Percentiles rank a stretch among this genome's conserved stretches.
Evolutionary conservation across 108 stramenopile species (phyloP).

Genomic region (Asterionellopsis glacialis): DNA sequence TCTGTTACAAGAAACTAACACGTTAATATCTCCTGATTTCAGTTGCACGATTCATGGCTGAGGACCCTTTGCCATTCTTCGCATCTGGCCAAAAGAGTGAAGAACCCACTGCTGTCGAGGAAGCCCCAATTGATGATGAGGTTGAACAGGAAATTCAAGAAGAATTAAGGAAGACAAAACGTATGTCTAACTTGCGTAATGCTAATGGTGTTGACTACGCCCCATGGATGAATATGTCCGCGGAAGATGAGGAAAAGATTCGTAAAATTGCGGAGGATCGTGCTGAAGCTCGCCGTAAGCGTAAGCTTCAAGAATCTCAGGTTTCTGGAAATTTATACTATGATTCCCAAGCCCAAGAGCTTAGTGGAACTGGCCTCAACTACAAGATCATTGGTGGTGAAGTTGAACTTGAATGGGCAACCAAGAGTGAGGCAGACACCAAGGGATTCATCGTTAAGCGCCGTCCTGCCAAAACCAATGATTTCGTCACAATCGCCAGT

Average conservation of each 20-base stretch:
- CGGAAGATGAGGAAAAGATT: constrained; percentile 66
- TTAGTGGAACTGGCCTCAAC: constrained; percentile 71
- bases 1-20: too few relatives aligned
- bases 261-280: constrained; percentile 59
- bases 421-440: constrained; percentile 60
- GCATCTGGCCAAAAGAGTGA: too few relatives aligned
- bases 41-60: too few relatives aligned
- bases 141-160: constrained; percentile 56
- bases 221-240: constrained; percentile 84
- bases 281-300: constrained; percentile 67
- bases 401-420: constrained; percentile 85
- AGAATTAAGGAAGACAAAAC: constrained; percentile 57
- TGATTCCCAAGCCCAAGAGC: constrained; percentile 82
- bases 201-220: constrained; percentile 80
- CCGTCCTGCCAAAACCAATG: constrained; percentile 76
- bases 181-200: constrained; percentile 70
- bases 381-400: constrained; percentile 66
- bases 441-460: constrained; percentile 83
- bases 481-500: constrained; percentile 58
- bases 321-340: constrained; percentile 62
- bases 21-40: too few relatives aligned
- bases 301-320: constrained; percentile 49
- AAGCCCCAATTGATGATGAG: constrained; percentile 56
- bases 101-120: constrained; percentile 4
- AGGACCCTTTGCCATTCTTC: too few relatives aligned